Evolutionary conservation across 345 rosid genomes (phyloP).

Genomic region (Litchi chinensis): DNA sequence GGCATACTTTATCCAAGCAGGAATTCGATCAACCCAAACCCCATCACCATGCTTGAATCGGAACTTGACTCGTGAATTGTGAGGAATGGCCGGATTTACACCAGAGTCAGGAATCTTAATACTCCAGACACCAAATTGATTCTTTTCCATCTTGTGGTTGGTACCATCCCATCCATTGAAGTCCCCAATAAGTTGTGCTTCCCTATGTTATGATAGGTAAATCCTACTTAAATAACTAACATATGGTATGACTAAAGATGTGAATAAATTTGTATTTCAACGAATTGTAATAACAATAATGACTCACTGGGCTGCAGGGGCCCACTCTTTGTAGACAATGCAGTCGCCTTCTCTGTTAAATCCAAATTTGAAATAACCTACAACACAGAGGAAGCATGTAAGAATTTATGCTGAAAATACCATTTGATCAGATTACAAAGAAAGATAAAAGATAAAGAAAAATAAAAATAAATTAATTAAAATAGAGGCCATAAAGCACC

Average conservation of each 20-base stretch:
- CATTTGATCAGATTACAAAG: not conserved
- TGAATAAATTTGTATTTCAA: constrained; percentile 6
- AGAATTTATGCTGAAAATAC: not conserved
- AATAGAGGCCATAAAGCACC: constrained; percentile 1
- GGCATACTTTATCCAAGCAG: constrained; percentile 85
- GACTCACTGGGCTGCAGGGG: constrained; percentile 80
- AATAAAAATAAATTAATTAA: not conserved
- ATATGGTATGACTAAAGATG: constrained; percentile 2
- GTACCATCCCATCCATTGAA: constrained; percentile 85
- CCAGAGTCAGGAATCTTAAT: constrained; percentile 54
- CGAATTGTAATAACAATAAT: not conserved
- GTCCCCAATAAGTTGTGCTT: constrained; percentile 75
- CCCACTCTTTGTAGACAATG: constrained; percentile 80
- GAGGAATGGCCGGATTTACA: constrained; percentile 68
- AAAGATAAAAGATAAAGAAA: not conserved
- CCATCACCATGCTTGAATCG: constrained; percentile 64
- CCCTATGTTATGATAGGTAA: constrained; percentile 44
- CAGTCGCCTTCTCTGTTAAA: constrained; percentile 60
- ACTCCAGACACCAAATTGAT: constrained; percentile 81
- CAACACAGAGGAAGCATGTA: constrained; percentile 19
- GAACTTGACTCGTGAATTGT: constrained; percentile 74
- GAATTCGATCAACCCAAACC: constrained; percentile 69
- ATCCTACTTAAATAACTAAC: constrained; percentile 19
- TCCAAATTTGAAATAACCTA: constrained; percentile 77
- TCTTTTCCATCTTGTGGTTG: constrained; percentile 70